Evolutionary conservation across 2,329 filamentous ascomycete genomes (phyloP).

Genomic region (Monosporascus sp.): DNA sequence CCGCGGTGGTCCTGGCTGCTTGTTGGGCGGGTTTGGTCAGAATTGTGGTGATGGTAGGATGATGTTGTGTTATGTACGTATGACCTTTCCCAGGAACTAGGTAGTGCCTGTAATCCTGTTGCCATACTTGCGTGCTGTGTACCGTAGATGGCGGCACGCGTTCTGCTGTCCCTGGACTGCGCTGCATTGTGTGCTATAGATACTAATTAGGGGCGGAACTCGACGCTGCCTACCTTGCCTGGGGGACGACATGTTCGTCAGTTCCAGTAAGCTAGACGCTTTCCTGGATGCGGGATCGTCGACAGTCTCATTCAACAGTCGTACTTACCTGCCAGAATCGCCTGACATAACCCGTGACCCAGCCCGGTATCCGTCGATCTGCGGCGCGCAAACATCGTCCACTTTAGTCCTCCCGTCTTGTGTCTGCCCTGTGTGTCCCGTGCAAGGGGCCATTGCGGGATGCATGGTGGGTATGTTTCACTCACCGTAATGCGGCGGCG

Average conservation of each 20-base stretch:
- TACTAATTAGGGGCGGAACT: too few species aligned
- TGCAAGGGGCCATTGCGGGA: not conserved
- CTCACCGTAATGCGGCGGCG: constrained; percentile 89
- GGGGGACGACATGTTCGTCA: not conserved
- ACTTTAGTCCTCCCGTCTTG: constrained; percentile 3
- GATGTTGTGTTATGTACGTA: constrained; percentile 9
- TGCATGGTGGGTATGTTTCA: not conserved
- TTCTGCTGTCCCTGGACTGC: too few species aligned
- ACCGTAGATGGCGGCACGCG: too few species aligned
- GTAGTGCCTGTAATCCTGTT: too few species aligned
- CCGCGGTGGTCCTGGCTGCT: constrained; percentile 88
- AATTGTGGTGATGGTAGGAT: not conserved
- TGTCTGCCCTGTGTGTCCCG: not conserved
- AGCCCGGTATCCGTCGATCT: constrained; percentile 85
- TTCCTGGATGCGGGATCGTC: too few species aligned
- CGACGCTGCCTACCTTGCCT: not conserved
- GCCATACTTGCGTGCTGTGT: too few species aligned
- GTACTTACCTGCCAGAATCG: constrained; percentile 88
- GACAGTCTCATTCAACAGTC: not conserved
- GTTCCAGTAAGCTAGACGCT: not conserved
- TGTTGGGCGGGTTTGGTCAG: not conserved
- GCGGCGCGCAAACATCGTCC: not conserved
- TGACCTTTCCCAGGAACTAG: not conserved
- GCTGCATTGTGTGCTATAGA: too few species aligned
- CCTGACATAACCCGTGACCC: constrained; percentile 88